These are phyloP conservation scores for Picea abies DNA, from an alignment of 83 land plant genomes.

Conservation along the genomic window DNA sequence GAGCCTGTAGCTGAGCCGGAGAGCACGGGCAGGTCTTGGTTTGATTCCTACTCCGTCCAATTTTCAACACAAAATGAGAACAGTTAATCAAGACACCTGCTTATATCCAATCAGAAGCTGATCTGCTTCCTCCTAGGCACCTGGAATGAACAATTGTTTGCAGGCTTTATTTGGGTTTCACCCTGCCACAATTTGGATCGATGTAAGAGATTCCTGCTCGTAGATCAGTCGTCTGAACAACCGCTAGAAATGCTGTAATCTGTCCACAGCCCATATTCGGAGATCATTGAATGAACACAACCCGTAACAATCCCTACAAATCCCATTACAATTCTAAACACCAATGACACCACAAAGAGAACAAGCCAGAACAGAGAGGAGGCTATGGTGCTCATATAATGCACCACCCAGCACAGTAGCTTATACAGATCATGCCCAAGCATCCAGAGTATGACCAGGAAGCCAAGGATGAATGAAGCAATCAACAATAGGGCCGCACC, in stretches of 20 bases:
- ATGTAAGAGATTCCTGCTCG: background rate
- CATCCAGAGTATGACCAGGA: constrained; percentile 13
- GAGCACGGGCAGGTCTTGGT: too few relatives aligned
- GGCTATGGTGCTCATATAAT: background rate
- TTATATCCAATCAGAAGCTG: background rate
- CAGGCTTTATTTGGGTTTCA: background rate
- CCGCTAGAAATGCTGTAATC: constrained; percentile 7
- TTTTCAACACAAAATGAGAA: too few relatives aligned
- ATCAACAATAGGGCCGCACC: background rate
- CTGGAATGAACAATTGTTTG: background rate
- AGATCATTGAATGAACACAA: constrained; percentile 6
- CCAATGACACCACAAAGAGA: constrained; percentile 8
- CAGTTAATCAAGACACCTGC: too few relatives aligned
- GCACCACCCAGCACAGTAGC: constrained; percentile 2
- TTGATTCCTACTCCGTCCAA: too few relatives aligned
- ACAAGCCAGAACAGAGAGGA: background rate
- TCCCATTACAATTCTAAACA: constrained; percentile 3
- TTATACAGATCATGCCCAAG: constrained; percentile 2
- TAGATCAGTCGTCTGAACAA: background rate
- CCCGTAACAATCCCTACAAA: background rate
- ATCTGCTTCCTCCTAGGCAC: background rate
- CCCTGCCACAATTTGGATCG: background rate
- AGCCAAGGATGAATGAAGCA: background rate
- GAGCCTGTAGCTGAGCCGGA: too few relatives aligned
- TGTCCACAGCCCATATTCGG: constrained; percentile 12